Percentiles rank a stretch among this genome's conserved stretches.
phyloP scores from a whole-genome alignment of 2,329 filamentous ascomycete genomes.

The Fusarium setosum region DNA sequence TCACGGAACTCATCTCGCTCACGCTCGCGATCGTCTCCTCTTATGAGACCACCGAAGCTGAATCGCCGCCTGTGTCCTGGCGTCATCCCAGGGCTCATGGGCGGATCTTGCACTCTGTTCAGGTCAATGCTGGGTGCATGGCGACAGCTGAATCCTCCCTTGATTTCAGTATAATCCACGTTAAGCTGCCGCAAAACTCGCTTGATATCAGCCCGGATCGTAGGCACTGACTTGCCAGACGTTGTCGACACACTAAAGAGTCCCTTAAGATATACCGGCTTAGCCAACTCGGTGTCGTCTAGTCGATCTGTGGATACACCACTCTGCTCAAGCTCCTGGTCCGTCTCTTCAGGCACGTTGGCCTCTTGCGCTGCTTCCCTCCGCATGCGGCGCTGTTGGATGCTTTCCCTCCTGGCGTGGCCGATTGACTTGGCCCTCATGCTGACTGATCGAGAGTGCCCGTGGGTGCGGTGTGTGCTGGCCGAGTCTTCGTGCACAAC shows the following conservation, averaged over 20 bases:
- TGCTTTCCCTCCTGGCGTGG: conserved; percentile 90
- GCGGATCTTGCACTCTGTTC: conserved; percentile 75
- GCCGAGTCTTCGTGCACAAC: conserved; percentile 64
- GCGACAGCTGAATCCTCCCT: conserved; percentile 90
- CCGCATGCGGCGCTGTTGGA: conserved; percentile 83
- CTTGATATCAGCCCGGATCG: conserved; percentile 91
- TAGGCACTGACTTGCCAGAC: conserved; percentile 86
- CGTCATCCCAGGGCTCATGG: conserved; percentile 66
- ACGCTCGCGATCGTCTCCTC: conserved; percentile 70
- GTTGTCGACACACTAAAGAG: conserved; percentile 98
- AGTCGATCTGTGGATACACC: conserved; percentile 70
- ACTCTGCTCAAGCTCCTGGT: conserved; percentile 77
- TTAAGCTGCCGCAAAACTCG: conserved; percentile 87
- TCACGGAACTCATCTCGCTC: conserved; percentile 80
- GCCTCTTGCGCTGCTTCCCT: conserved; percentile 79
- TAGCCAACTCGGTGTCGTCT: conserved; percentile 81
- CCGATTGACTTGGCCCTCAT: conserved; percentile 87
- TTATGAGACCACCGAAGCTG: conserved; percentile 78
- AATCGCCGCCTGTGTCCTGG: conserved; percentile 80
- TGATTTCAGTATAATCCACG: conserved; percentile 93
- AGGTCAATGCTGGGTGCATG: conserved; percentile 92
- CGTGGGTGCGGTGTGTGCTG: conserved; percentile 62
- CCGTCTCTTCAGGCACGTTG: conserved; percentile 91
- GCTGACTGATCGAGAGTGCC: conserved; percentile 69
- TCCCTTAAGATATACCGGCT: conserved; percentile 95